phyloP scores from a whole-genome alignment of 306 rosid genomes.

The Prunus mongolica region DNA sequence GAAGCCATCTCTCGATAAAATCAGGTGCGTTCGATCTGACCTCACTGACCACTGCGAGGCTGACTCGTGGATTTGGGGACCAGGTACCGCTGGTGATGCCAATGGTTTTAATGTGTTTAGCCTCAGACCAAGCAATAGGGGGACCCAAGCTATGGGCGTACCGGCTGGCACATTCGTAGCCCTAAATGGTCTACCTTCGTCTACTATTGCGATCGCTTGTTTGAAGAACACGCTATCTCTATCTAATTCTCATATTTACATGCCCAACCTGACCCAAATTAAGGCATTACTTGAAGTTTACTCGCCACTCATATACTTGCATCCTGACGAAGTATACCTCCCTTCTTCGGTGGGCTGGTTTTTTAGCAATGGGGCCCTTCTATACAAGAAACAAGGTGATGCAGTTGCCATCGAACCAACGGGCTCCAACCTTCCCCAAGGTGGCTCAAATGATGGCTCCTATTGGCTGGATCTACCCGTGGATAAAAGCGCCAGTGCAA shows the following conservation, averaged over 20 bases:
- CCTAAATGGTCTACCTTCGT: conserved; percentile 17
- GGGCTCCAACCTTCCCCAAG: conserved; percentile 67
- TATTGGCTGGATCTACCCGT: conserved; percentile 68
- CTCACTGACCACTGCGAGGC: conserved; percentile 58
- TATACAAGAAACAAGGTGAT: conserved; percentile 36
- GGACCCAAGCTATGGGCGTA: conserved; percentile 45
- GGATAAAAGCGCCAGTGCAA: conserved; percentile 32
- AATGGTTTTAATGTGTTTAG: conserved; percentile 41
- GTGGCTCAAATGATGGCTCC: conserved; percentile 45
- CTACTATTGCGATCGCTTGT: conserved; percentile 37
- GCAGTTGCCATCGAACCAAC: conserved; percentile 30
- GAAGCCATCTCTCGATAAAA: conserved; percentile 55
- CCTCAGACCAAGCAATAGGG: conserved; percentile 52
- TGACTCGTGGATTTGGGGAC: conserved; percentile 60
- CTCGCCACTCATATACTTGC: conserved; percentile 58
- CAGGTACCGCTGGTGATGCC: conserved; percentile 14
- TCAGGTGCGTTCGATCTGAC: conserved; percentile 56
- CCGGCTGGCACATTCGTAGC: conserved; percentile 56
- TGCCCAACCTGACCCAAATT: conserved; percentile 60
- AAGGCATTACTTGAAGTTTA: conserved; percentile 43
- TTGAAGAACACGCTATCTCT: conserved; percentile 38
- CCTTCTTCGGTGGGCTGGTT: conserved; percentile 65
- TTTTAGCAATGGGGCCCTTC: conserved; percentile 62
- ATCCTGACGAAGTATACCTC: conserved; percentile 52
- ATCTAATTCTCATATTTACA: conserved; percentile 23